Evolutionary conservation across 2,329 filamentous ascomycete genomes (phyloP), one percentile per base, ranked within the genome.

Genomic region (Fusarium fracticaudum): DNA sequence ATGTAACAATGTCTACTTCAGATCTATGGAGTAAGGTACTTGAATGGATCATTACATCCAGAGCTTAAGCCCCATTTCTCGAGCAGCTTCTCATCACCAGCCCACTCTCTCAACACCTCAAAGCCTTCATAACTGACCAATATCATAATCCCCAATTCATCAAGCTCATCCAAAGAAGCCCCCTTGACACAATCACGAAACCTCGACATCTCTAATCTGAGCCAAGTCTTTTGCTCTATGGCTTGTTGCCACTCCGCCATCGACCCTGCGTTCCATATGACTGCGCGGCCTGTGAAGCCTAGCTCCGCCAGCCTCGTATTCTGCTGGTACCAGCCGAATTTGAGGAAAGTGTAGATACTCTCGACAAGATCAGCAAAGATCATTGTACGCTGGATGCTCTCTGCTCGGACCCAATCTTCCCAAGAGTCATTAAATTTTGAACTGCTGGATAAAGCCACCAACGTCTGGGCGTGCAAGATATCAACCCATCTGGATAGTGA

Each of bases 391-490:
- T 53, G 33, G 6, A 53, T 22, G 12, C n/a, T 53, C 5, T 53
- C 50, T 26, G 3, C 3, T 3, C 50, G 33, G 18, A 53, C 3
- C 50, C 33, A 53, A 1, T 12, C 18, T 37, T 22, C 0, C 48
- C 48, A 51, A 1, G 15, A 10, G 0, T 10, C 11, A 10, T 5
- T 0, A 8, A 7, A 0, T 1, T 10, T 18, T 24, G 29, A 13
- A 13, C 8, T 31, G 14, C 1, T n/a, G 7, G 11, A 3, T 7
- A 3, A 13, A n/a, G 3, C 0, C 6, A 5, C 6, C 3, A 6
- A 4, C 1, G 10, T 12, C 10, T 33, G 29, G n/a, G 3, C 8
- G 5, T 33, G 12, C 12, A 51, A 35, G 4, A 51, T 20, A 3
- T 8, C 31, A 24, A 35, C 0, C 48, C 48, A 51, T 12, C 2